Percentiles rank a stretch among this genome's conserved stretches.
Conservation (phyloP, 495 filamentous ascomycete genomes). For the Immersiella caudata region DNA sequence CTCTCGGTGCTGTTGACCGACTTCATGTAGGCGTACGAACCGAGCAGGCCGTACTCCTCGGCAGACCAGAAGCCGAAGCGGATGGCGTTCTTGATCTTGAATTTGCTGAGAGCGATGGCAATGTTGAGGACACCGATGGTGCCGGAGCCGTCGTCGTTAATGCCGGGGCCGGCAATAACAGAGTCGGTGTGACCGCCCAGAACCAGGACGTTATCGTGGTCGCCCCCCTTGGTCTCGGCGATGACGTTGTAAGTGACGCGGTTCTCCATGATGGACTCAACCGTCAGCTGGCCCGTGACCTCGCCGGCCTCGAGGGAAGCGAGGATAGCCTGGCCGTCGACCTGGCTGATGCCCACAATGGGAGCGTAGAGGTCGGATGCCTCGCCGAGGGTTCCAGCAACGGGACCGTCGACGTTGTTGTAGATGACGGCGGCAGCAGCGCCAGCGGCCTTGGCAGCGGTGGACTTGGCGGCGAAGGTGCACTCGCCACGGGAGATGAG, state of each 20-base stretch:
- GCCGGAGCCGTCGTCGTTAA: constrained; percentile 59
- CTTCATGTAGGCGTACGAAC: constrained; percentile 61
- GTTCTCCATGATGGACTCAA: constrained; percentile 48
- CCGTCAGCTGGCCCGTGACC: constrained; percentile 25
- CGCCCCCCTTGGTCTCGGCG: constrained; percentile 65
- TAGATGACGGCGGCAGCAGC: constrained; percentile 65
- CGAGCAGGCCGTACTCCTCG: constrained; percentile 68
- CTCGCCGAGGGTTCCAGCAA: constrained; percentile 59
- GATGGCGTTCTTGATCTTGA: constrained; percentile 64
- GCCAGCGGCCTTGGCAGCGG: constrained; percentile 60
- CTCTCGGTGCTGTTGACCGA: constrained; percentile 41
- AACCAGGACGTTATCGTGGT: constrained; percentile 64
- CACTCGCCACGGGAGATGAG: constrained; percentile 66
- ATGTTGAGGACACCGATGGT: constrained; percentile 65
- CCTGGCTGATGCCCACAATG: constrained; percentile 56
- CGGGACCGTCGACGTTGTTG: constrained; percentile 60
- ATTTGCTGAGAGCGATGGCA: constrained; percentile 61
- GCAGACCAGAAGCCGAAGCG: constrained; percentile 72
- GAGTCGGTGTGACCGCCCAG: constrained; percentile 72
- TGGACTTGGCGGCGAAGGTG: constrained; percentile 62
- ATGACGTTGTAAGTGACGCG: constrained; percentile 67
- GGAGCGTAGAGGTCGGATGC: constrained; percentile 53
- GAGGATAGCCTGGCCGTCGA: constrained; percentile 54
- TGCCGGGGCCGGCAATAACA: constrained; percentile 61
- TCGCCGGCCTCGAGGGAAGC: constrained; percentile 42